Evolutionary conservation across 208 protist species (phyloP).

Genomic region (Leishmania arabica): DNA sequence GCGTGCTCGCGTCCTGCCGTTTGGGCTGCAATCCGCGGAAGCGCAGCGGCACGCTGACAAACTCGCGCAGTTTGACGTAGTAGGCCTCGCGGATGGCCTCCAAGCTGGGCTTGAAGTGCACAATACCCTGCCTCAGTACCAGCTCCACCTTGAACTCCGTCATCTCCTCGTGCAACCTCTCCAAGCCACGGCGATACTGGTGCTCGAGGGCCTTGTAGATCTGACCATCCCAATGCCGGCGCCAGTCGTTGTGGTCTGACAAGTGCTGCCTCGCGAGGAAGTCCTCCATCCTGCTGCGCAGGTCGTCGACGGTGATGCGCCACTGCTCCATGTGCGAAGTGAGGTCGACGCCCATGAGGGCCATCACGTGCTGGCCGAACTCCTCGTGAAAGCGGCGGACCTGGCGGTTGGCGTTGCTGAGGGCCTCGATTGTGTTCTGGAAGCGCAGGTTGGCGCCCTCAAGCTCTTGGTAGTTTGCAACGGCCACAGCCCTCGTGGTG

Average conservation of each 20-base stretch:
- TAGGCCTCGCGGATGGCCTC: conserved; percentile 95
- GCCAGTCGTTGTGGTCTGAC: conserved; percentile 89
- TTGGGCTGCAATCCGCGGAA: conserved; percentile 94
- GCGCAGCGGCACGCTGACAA: conserved; percentile 92
- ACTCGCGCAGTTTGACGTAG: conserved; percentile 95
- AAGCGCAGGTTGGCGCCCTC: conserved; percentile 83
- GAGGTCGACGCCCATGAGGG: conserved; percentile 91
- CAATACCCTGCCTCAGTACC: conserved; percentile 90
- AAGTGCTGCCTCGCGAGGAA: conserved; percentile 82
- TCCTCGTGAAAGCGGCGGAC: conserved; percentile 88
- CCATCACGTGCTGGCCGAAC: conserved; percentile 78
- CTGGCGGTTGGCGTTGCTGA: conserved; percentile 83
- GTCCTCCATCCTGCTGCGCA: conserved; percentile 86
- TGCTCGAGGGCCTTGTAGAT: conserved; percentile 97
- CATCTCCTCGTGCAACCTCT: conserved; percentile 93
- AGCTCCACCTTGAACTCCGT: conserved; percentile 93
- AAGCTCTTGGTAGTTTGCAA: conserved; percentile 82
- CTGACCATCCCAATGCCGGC: conserved; percentile 95
- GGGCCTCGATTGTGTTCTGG: conserved; percentile 77
- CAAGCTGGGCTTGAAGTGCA: conserved; percentile 95
- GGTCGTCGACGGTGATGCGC: conserved; percentile 85
- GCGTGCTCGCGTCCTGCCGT: conserved; percentile 43
- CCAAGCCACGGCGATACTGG: conserved; percentile 93
- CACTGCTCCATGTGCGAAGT: conserved; percentile 92
- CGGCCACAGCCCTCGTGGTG: conserved; percentile 44